A percentile compares a stretch with the other conserved stretches of the same genome.
Evolutionary conservation across 2,329 filamentous ascomycete genomes (phyloP).

Genomic region (Elsinoe perseae): DNA sequence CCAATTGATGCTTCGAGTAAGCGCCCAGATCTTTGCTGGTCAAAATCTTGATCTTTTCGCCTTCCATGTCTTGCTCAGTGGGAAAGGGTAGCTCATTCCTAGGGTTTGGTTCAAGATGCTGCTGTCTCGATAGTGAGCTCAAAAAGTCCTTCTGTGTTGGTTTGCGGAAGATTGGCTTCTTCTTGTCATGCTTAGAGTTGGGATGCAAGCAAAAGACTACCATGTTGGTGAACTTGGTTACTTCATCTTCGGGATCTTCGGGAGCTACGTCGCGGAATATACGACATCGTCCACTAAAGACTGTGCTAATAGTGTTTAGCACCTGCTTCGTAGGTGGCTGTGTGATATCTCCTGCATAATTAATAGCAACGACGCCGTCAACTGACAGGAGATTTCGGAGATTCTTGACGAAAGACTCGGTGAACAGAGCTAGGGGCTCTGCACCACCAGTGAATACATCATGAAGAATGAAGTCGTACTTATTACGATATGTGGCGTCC

Average conservation of each 20-base stretch:
- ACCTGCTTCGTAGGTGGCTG: constrained; percentile 70
- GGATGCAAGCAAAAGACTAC: constrained; percentile 84
- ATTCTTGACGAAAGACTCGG: constrained; percentile 68
- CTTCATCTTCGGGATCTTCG: constrained; percentile 39
- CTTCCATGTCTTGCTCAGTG: constrained; percentile 29
- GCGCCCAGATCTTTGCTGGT: constrained; percentile 55
- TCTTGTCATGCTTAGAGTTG: constrained; percentile 25
- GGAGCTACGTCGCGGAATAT: constrained; percentile 73
- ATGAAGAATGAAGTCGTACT: constrained; percentile 88
- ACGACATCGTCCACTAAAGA: constrained; percentile 77
- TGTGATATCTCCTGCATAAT: constrained; percentile 84
- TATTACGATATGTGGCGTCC: constrained; percentile 39
- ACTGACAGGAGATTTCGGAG: constrained; percentile 64
- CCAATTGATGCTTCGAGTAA: constrained; percentile 63
- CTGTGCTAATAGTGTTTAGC: constrained; percentile 68
- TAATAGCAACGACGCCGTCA: constrained; percentile 82
- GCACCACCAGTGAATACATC: constrained; percentile 97
- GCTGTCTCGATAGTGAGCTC: constrained; percentile 59
- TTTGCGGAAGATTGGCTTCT: constrained; percentile 55
- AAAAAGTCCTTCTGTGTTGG: constrained; percentile 61
- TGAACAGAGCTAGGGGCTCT: constrained; percentile 84
- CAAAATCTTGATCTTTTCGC: constrained; percentile 45
- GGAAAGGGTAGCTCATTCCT: constrained; percentile 52
- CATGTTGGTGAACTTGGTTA: constrained; percentile 81
- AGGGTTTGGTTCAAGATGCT: constrained; percentile 63